Conservation (phyloP, 1,139 yeast genomes). For the Saccharomyces hybrid region DNA sequence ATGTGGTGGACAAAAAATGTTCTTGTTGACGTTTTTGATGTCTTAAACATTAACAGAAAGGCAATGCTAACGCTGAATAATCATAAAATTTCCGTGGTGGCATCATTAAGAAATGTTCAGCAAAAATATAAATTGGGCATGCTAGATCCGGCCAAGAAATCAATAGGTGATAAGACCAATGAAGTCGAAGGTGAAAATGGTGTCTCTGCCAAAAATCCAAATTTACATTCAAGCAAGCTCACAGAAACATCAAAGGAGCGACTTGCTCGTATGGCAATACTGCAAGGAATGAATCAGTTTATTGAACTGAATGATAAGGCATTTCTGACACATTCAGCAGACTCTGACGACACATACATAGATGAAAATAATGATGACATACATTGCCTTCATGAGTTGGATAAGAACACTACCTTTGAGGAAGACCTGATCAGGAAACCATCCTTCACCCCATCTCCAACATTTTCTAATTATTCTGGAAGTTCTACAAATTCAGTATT, state of each 20-base stretch:
- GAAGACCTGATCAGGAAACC: slow-evolving; percentile 1
- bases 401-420: not conserved
- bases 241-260: not conserved
- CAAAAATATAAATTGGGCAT: slow-evolving; percentile 12
- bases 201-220: not conserved
- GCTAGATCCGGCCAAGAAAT: not conserved
- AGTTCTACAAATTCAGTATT: slow-evolving; percentile 25
- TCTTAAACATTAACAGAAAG: slow-evolving; percentile 13
- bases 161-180: not conserved
- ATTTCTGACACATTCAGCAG: not conserved
- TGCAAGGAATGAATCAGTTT: not conserved
- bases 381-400: slow-evolving; percentile 4
- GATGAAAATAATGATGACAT: slow-evolving; percentile 7
- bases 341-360: slow-evolving; percentile 1
- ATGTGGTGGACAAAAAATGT: slow-evolving; percentile 19
- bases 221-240: not conserved
- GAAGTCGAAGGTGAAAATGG: not conserved
- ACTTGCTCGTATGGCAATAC: not conserved
- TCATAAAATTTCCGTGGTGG: slow-evolving; percentile 15
- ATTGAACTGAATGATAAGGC: not conserved
- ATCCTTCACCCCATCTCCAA: slow-evolving; percentile 14
- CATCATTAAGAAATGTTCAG: slow-evolving; percentile 14
- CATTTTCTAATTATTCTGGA: slow-evolving; percentile 21
- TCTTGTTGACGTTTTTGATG: slow-evolving; percentile 17
- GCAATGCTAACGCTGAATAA: slow-evolving; percentile 10